Evolutionary conservation across 306 rosid genomes (phyloP).

Genomic region (Glycine soja): DNA sequence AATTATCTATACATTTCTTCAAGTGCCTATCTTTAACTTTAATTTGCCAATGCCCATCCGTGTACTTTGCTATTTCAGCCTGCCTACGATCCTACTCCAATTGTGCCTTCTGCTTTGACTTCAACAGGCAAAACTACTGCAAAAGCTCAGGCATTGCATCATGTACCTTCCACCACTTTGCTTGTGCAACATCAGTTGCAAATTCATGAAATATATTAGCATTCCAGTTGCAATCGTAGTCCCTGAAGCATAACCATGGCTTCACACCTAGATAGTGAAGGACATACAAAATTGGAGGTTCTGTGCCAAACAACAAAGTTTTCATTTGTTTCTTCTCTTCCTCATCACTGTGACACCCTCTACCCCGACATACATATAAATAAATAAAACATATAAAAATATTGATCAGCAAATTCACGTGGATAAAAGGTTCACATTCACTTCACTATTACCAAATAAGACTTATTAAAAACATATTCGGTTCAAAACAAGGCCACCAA

Average conservation of each 20-base stretch:
- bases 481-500: slow-evolving; percentile 56
- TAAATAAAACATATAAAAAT: no score
- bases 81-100: slow-evolving; percentile 84
- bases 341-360: no score
- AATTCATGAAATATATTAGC: slow-evolving; percentile 79
- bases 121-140: slow-evolving; percentile 81
- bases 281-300: slow-evolving; percentile 84
- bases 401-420: no score
- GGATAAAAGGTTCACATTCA: no score
- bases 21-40: slow-evolving; percentile 66
- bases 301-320: slow-evolving; percentile 75
- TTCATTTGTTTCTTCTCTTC: slow-evolving; percentile 82
- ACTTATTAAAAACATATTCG: no score
- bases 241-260: slow-evolving; percentile 93
- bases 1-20: slow-evolving; percentile 73
- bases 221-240: slow-evolving; percentile 96
- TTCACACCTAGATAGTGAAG: slow-evolving; percentile 87
- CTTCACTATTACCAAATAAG: no score
- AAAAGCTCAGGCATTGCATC: slow-evolving; percentile 85
- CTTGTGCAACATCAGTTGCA: slow-evolving; percentile 91
- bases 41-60: slow-evolving; percentile 85
- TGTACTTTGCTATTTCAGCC: slow-evolving; percentile 76
- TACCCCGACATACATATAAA: no score
- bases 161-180: slow-evolving; percentile 89
- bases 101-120: slow-evolving; percentile 92